Percentiles rank a stretch among this genome's conserved stretches.
Evolutionary conservation across 1,284 basidiomycete genomes (phyloP).

Genomic region (Trichosporon ovoides): DNA sequence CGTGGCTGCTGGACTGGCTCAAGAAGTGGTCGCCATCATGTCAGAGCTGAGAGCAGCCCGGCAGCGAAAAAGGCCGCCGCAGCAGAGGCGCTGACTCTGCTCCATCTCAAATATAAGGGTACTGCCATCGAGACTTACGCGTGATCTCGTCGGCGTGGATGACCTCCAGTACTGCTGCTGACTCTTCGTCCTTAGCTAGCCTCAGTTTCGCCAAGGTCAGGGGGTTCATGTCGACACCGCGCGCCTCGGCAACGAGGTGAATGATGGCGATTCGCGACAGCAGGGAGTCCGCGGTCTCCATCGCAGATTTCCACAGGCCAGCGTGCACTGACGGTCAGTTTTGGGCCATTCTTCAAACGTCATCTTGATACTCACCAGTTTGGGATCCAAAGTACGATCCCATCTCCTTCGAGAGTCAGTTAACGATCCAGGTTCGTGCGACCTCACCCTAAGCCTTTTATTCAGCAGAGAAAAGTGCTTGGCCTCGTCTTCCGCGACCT

Average conservation of each 20-base stretch:
- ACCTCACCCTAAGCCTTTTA: conserved; percentile 51
- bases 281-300: conserved; percentile 65
- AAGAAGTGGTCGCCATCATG: too few relatives aligned
- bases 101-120: too few relatives aligned
- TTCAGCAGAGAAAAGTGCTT: conserved; percentile 57
- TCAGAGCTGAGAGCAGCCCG: too few relatives aligned
- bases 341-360: too few relatives aligned
- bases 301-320: conserved; percentile 74
- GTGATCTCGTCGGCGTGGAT: conserved; percentile 79
- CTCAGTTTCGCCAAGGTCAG: conserved; percentile 72
- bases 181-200: conserved; percentile 63
- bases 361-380: conserved; percentile 19
- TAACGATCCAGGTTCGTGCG: background rate
- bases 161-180: conserved; percentile 64
- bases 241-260: conserved; percentile 81
- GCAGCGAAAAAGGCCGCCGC: too few relatives aligned
- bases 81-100: background rate
- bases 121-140: conserved; percentile 42
- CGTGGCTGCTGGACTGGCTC: background rate
- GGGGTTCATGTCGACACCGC: conserved; percentile 82
- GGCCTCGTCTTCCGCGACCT: conserved; percentile 77
- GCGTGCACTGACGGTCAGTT: conserved; percentile 58
- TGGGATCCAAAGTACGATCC: conserved; percentile 65
- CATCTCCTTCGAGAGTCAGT: conserved; percentile 51
- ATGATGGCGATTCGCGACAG: conserved; percentile 76